Conservation (phyloP, 306 rosid species). For the Potentilla sterilis region DNA sequence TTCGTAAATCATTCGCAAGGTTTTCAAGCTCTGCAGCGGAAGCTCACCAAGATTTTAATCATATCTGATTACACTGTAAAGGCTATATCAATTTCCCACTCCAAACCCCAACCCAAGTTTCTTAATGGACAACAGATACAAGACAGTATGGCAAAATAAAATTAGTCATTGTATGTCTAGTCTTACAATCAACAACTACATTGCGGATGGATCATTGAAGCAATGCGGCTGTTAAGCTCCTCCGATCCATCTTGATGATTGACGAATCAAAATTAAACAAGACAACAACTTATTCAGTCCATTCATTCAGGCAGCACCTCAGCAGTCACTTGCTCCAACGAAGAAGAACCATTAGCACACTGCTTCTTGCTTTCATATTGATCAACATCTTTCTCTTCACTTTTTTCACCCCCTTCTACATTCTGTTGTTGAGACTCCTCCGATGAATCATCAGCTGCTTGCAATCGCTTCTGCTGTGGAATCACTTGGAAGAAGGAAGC, state of each 20-base stretch:
- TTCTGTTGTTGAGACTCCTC: conserved; percentile 34
- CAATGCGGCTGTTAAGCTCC: background rate
- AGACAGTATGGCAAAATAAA: background rate
- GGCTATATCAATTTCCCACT: background rate
- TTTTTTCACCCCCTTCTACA: conserved; percentile 35
- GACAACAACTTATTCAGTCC: background rate
- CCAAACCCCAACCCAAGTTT: background rate
- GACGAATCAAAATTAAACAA: background rate
- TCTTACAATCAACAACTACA: background rate
- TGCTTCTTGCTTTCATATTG: conserved; percentile 29
- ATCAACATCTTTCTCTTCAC: conserved; percentile 22
- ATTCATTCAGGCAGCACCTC: background rate
- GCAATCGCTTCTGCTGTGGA: conserved; percentile 79
- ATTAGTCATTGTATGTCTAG: background rate
- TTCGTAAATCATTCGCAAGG: background rate
- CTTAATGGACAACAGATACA: background rate
- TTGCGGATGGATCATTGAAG: background rate
- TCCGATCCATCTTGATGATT: background rate
- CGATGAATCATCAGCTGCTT: conserved; percentile 29
- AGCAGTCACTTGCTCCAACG: background rate
- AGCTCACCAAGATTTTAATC: background rate
- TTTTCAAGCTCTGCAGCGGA: background rate
- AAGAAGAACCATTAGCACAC: conserved; percentile 32
- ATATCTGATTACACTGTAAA: background rate
- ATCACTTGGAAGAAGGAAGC: conserved; percentile 74